Conservation (phyloP, 2,329 filamentous ascomycete species). For the Ambrosiella beaveri region DNA sequence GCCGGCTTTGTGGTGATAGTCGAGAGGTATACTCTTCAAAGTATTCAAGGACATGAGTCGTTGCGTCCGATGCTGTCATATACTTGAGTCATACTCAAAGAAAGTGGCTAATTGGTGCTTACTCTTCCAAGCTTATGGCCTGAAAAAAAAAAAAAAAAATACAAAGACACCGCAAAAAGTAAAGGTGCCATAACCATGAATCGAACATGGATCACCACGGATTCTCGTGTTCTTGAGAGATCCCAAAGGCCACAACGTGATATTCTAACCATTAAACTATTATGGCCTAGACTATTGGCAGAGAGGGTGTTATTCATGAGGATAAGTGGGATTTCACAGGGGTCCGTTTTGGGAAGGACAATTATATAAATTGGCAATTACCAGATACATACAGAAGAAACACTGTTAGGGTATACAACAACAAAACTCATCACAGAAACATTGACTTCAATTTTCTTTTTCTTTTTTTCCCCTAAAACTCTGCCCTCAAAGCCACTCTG, state of each 20-base stretch:
- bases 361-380: background rate
- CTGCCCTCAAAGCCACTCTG: background rate
- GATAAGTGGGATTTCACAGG: background rate
- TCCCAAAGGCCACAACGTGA: conserved; percentile 9
- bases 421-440: background rate
- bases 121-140: background rate
- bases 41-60: no score
- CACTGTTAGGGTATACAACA: background rate
- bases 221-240: background rate
- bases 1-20: background rate
- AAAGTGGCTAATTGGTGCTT: no score
- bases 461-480: background rate
- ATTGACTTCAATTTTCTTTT: no score
- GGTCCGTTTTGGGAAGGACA: background rate
- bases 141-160: background rate
- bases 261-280: conserved; percentile 12
- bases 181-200: conserved; percentile 12
- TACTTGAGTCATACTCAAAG: no score
- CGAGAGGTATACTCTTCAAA: no score
- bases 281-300: conserved; percentile 1
- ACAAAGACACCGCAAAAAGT: background rate
- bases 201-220: conserved; percentile 13
- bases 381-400: background rate
- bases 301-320: background rate
- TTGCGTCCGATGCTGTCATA: no score